Conservation (phyloP, 768 basidiomycete genomes). For the Plicaturopsis crispa region DNA sequence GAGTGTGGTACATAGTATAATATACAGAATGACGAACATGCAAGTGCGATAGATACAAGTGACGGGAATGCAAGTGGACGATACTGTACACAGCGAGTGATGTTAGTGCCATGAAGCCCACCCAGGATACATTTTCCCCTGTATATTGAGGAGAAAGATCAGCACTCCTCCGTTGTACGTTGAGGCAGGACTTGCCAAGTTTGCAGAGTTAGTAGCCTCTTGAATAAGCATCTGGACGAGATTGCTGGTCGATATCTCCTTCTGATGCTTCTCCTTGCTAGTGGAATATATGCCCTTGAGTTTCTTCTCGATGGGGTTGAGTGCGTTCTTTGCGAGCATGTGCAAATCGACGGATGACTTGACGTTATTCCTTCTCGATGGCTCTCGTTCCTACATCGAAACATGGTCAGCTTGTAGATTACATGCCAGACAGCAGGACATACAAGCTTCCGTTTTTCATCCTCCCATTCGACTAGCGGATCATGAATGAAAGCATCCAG, state of each 20-base stretch:
- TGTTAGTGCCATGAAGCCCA: constrained; percentile 78
- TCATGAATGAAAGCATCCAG: constrained; percentile 97
- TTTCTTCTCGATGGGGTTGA: constrained; percentile 80
- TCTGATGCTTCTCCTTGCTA: constrained; percentile 29
- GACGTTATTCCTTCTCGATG: constrained; percentile 32
- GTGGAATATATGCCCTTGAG: constrained; percentile 63
- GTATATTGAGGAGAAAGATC: constrained; percentile 1
- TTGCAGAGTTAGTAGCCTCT: constrained; percentile 68
- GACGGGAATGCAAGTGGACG: constrained; percentile 2
- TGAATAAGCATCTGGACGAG: constrained; percentile 89
- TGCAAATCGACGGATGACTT: constrained; percentile 50
- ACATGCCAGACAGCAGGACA: constrained; percentile 7
- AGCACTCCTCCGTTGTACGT: not conserved
- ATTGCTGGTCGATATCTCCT: constrained; percentile 66
- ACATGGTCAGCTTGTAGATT: constrained; percentile 1
- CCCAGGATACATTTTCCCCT: constrained; percentile 89
- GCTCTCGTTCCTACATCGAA: constrained; percentile 34
- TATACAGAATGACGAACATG: not conserved
- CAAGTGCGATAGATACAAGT: constrained; percentile 5
- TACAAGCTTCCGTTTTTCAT: constrained; percentile 65
- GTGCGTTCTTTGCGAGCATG: constrained; percentile 63
- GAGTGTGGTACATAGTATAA: not conserved
- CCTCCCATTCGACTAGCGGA: constrained; percentile 93
- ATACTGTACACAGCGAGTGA: constrained; percentile 1
- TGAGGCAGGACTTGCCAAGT: constrained; percentile 49